Conservation (phyloP, 805 yeast genomes). For the Saccharomycopsis sp. region DNA sequence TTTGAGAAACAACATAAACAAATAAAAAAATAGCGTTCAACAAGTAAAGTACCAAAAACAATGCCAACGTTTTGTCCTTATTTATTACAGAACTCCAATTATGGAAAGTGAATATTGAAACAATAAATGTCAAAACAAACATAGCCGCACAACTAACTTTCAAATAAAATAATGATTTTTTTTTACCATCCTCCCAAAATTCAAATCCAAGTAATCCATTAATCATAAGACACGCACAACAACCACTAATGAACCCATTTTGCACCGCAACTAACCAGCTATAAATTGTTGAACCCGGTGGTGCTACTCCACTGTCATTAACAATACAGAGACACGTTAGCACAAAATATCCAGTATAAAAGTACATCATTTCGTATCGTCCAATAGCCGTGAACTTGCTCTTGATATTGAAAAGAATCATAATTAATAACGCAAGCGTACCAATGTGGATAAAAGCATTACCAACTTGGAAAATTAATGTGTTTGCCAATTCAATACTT, state of each 20-base stretch:
- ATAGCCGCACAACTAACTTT: conserved; percentile 47
- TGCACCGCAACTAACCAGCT: conserved; percentile 82
- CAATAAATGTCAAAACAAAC: conserved; percentile 59
- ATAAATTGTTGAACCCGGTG: conserved; percentile 70
- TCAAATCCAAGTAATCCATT: conserved; percentile 82
- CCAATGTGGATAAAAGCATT: conserved; percentile 81
- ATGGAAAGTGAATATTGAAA: conserved; percentile 68
- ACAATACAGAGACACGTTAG: conserved; percentile 60
- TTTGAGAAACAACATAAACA: conserved; percentile 59
- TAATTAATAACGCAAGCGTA: conserved; percentile 52
- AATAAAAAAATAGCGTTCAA: conserved; percentile 61
- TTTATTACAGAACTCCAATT: conserved; percentile 45
- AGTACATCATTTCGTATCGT: conserved; percentile 73
- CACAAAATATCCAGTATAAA: conserved; percentile 53
- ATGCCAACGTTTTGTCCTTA: conserved; percentile 48
- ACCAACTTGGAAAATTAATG: conserved; percentile 84
- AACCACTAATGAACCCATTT: conserved; percentile 62
- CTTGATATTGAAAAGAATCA: conserved; percentile 71
- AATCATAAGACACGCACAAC: conserved; percentile 60
- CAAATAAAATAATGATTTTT: conserved; percentile 49
- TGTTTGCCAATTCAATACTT: conserved; percentile 81
- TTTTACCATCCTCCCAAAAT: conserved; percentile 92
- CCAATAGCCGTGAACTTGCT: conserved; percentile 94
- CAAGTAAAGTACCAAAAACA: conserved; percentile 66
- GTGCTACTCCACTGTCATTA: conserved; percentile 88